These are phyloP conservation scores for Nemania abortiva DNA, from an alignment of 2,329 filamentous ascomycete species.

Conservation along the genomic window DNA sequence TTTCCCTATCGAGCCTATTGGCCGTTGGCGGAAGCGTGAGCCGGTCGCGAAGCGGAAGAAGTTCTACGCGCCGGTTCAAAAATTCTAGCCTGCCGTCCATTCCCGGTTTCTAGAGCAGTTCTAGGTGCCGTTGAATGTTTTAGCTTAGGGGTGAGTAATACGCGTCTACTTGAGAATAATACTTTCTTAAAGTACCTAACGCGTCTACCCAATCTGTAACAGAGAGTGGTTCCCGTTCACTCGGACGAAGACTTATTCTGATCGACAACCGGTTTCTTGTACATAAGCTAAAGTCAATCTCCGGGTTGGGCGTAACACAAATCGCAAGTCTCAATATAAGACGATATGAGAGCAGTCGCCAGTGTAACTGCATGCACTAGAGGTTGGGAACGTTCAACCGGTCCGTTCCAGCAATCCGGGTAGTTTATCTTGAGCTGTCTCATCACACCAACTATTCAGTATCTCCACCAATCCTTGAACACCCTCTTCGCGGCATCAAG, in stretches of 20 bases:
- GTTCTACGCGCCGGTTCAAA: not conserved
- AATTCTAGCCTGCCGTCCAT: not conserved
- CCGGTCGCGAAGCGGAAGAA: not conserved
- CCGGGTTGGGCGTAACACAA: not conserved
- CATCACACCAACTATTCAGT: no score
- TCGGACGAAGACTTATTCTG: not conserved
- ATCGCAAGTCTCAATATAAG: not conserved
- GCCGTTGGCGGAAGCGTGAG: slow-evolving; percentile 9
- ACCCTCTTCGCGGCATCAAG: no score
- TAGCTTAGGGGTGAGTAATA: no score
- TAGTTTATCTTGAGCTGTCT: no score
- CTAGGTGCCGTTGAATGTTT: not conserved
- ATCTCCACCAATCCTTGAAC: no score
- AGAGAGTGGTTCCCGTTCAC: not conserved
- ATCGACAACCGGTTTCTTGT: not conserved
- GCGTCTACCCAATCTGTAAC: no score
- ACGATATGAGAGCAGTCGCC: not conserved
- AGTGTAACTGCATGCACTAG: no score
- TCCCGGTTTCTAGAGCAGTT: not conserved
- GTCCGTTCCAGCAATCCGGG: no score
- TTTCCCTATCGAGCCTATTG: slow-evolving; percentile 12
- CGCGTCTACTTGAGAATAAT: no score
- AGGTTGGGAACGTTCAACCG: no score
- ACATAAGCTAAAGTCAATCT: not conserved
- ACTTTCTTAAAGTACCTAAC: no score